phyloP scores from a whole-genome alignment of 768 basidiomycete species.

The Pleurotus citrinopileatus region DNA sequence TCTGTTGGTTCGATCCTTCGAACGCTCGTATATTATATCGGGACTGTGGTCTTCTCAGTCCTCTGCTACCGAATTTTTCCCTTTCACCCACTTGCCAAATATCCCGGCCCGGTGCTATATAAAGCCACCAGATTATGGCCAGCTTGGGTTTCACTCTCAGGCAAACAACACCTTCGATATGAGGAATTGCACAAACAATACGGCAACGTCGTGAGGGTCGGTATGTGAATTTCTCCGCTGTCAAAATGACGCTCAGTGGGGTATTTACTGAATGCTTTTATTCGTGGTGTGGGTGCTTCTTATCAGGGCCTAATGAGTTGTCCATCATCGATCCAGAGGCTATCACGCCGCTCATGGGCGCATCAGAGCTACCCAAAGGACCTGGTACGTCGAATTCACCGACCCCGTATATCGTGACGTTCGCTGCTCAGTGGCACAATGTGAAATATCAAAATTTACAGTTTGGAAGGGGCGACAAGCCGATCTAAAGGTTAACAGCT shows the following conservation, averaged over 20 bases:
- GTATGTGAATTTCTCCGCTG: constrained; percentile 25
- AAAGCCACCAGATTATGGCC: constrained; percentile 37
- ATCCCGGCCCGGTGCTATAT: constrained; percentile 42
- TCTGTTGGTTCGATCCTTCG: background rate
- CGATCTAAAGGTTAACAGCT: constrained; percentile 30
- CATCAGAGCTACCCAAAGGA: constrained; percentile 52
- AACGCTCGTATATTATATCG: background rate
- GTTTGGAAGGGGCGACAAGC: constrained; percentile 54
- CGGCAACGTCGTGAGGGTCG: constrained; percentile 52
- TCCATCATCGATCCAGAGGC: constrained; percentile 45
- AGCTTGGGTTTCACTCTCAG: constrained; percentile 26
- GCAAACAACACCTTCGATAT: constrained; percentile 41
- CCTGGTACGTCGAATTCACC: constrained; percentile 37
- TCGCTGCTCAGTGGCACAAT: no score
- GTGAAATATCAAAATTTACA: no score
- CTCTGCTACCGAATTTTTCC: constrained; percentile 42
- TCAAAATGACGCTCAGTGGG: no score
- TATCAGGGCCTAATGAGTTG: constrained; percentile 56
- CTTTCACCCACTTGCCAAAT: constrained; percentile 42
- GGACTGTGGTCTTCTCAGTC: constrained; percentile 18
- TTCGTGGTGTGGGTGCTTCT: background rate
- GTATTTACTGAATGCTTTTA: background rate
- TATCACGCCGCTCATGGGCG: constrained; percentile 45
- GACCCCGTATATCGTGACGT: no score
- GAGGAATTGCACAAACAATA: constrained; percentile 45